A percentile compares a stretch with the other conserved stretches of the same genome.
Evolutionary conservation across 805 yeast genomes (phyloP).

Genomic region (Saccharomyces eubayanus): DNA sequence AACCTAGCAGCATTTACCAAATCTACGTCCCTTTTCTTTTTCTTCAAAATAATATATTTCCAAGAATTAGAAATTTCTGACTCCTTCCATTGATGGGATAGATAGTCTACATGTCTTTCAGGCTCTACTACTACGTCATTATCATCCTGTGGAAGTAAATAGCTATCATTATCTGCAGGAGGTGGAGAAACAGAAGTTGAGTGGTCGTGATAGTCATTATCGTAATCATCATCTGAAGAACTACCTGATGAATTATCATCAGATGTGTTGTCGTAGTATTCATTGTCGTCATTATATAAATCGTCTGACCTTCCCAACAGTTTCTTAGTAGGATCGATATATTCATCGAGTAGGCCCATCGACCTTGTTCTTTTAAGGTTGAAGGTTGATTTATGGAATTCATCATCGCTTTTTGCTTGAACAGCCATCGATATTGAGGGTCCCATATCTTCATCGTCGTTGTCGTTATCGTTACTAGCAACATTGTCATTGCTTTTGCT

Average conservation of each 20-base stretch:
- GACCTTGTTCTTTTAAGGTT: slow-evolving; percentile 75
- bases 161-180: slow-evolving; percentile 24
- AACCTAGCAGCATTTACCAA: slow-evolving; percentile 74
- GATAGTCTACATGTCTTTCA: slow-evolving; percentile 84
- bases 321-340: slow-evolving; percentile 41
- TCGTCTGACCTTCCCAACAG: slow-evolving; percentile 21
- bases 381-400: slow-evolving; percentile 62
- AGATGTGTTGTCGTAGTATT: slow-evolving; percentile 12
- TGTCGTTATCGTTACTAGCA: slow-evolving; percentile 1
- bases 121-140: slow-evolving; percentile 74
- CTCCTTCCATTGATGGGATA: slow-evolving; percentile 94
- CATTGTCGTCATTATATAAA: slow-evolving; percentile 19
- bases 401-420: slow-evolving; percentile 62
- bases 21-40: slow-evolving; percentile 47
- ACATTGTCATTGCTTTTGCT: neutral
- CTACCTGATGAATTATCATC: slow-evolving; percentile 3
- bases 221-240: slow-evolving; percentile 7
- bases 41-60: slow-evolving; percentile 79
- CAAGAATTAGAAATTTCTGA: slow-evolving; percentile 88
- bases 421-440: slow-evolving; percentile 43
- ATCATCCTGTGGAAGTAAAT: slow-evolving; percentile 66
- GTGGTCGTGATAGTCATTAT: slow-evolving; percentile 3
- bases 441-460: slow-evolving; percentile 29
- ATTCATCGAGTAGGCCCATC: slow-evolving; percentile 70
- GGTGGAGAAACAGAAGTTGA: slow-evolving; percentile 33